phyloP scores from a whole-genome alignment of 2,329 filamentous ascomycete species.

The Cladosporium sp. region DNA sequence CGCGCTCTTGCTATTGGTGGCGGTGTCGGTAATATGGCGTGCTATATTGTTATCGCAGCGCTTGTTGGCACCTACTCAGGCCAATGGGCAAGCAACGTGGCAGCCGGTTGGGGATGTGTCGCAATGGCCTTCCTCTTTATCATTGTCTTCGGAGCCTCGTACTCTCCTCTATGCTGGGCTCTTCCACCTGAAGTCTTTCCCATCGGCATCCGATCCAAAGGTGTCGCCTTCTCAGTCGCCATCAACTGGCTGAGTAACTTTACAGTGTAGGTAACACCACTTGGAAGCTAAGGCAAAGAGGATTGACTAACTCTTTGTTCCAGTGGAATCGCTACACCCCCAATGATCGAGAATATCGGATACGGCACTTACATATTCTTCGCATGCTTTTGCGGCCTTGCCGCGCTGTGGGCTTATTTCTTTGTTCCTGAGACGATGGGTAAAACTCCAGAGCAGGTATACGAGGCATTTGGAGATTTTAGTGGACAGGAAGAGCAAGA shows the following conservation, averaged over 20 bases:
- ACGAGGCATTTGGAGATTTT: slow-evolving; percentile 86
- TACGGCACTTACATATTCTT: slow-evolving; percentile 58
- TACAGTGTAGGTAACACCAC: slow-evolving; percentile 28
- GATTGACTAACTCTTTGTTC: background rate
- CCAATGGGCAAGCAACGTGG: too few relatives aligned
- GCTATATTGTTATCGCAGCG: too few relatives aligned
- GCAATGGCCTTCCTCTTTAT: too few relatives aligned
- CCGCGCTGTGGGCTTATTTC: slow-evolving; percentile 66
- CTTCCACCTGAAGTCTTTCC: too few relatives aligned
- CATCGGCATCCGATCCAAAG: too few relatives aligned
- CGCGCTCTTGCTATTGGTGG: slow-evolving; percentile 34
- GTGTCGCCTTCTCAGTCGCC: too few relatives aligned
- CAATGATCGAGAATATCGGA: slow-evolving; percentile 20
- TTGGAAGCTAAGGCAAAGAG: background rate
- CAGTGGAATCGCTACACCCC: slow-evolving; percentile 14
- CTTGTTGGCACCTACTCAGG: too few relatives aligned
- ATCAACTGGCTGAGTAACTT: slow-evolving; percentile 63
- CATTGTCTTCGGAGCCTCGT: too few relatives aligned
- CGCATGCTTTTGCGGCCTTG: slow-evolving; percentile 43
- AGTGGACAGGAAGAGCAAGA: slow-evolving; percentile 54
- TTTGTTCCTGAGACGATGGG: slow-evolving; percentile 55
- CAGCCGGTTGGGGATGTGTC: too few relatives aligned
- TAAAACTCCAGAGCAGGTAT: slow-evolving; percentile 72
- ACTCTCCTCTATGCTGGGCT: too few relatives aligned
- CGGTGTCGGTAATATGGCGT: too few relatives aligned